A percentile compares a stretch with the other conserved stretches of the same genome.
Conservation (phyloP, 495 filamentous ascomycete genomes). For the Daldinia concentrica region DNA sequence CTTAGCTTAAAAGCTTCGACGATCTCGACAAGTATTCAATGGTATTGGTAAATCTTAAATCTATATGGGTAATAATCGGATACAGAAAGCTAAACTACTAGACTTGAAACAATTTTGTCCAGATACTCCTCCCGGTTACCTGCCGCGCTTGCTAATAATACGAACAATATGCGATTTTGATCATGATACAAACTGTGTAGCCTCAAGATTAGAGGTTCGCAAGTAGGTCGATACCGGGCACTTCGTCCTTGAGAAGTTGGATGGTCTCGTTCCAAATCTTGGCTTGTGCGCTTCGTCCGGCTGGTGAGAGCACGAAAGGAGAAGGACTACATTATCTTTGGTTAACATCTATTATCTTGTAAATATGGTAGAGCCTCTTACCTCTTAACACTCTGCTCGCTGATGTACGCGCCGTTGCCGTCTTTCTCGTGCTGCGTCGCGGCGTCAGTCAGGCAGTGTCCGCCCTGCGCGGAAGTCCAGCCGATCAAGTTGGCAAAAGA, state of each 20-base stretch:
- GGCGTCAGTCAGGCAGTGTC: constrained; percentile 31
- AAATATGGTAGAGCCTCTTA: background rate
- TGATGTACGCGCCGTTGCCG: constrained; percentile 32
- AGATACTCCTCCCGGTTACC: background rate
- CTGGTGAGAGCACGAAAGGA: constrained; percentile 10
- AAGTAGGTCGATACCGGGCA: background rate
- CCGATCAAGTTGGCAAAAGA: constrained; percentile 23
- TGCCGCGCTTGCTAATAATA: background rate
- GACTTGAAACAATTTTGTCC: background rate
- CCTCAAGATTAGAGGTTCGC: background rate
- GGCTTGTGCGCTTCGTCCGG: constrained; percentile 8
- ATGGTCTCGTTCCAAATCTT: constrained; percentile 28
- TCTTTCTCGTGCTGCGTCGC: constrained; percentile 20
- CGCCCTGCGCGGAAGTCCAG: constrained; percentile 30
- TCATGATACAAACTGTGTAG: background rate
- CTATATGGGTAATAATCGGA: background rate
- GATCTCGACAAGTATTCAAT: background rate
- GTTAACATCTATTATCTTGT: constrained; percentile 8
- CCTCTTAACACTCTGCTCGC: constrained; percentile 35
- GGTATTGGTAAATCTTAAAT: background rate
- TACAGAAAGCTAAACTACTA: background rate
- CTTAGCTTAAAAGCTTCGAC: too few relatives aligned
- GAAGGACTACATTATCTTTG: constrained; percentile 14
- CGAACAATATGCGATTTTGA: background rate
- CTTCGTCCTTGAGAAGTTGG: constrained; percentile 7